A percentile compares a stretch with the other conserved stretches of the same genome.
These are phyloP conservation scores for Piper betle DNA, from an alignment of 164 flowering plant genomes.

Conservation along the genomic window DNA sequence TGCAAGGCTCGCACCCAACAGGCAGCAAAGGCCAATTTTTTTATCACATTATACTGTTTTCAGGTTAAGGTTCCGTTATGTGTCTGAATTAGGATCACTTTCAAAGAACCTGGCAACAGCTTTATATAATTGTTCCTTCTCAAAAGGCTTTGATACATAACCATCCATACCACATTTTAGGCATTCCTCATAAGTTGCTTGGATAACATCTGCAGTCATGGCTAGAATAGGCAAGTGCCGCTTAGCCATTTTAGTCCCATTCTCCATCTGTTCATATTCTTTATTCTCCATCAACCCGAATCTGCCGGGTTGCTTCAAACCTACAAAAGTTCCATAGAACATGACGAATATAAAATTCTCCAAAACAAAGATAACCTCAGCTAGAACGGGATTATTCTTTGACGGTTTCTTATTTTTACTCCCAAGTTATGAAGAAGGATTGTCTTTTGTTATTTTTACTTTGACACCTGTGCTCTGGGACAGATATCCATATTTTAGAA, in stretches of 20 bases:
- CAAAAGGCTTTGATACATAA: constrained; percentile 89
- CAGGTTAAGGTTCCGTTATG: background rate
- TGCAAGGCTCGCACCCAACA: too few species aligned
- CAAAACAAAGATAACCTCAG: too few species aligned
- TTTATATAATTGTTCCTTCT: constrained; percentile 74
- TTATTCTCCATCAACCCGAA: constrained; percentile 54
- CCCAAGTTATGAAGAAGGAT: too few species aligned
- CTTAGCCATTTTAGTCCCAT: constrained; percentile 15
- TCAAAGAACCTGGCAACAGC: constrained; percentile 70
- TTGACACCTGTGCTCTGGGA: too few species aligned
- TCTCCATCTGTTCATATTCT: constrained; percentile 35
- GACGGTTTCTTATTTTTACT: too few species aligned
- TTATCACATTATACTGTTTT: too few species aligned
- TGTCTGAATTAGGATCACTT: constrained; percentile 13
- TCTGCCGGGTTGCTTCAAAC: constrained; percentile 72
- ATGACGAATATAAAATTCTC: too few species aligned
- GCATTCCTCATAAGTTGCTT: constrained; percentile 78
- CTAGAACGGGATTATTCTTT: too few species aligned
- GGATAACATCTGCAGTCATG: constrained; percentile 94
- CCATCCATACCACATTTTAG: constrained; percentile 87
- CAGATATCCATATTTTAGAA: too few species aligned
- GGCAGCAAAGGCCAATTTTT: too few species aligned
- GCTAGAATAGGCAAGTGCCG: constrained; percentile 82
- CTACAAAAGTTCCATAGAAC: constrained; percentile 22
- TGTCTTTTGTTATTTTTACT: too few species aligned